A percentile compares a stretch with the other conserved stretches of the same genome.
Conservation (phyloP, 192 early-diverging fungal genomes). For the Podila clonocystis region DNA sequence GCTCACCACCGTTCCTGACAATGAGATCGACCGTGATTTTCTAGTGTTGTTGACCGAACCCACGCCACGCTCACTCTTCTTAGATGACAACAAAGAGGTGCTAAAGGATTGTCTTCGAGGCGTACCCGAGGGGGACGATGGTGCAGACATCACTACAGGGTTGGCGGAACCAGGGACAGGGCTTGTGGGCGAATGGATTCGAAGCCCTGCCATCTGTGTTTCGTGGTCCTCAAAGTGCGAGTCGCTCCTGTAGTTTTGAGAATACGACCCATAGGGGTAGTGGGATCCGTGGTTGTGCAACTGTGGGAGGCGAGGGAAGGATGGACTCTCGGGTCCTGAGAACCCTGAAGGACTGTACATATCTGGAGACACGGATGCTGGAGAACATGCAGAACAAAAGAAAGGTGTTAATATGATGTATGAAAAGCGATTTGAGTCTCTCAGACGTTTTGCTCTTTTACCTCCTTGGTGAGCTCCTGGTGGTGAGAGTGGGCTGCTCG, state of each 20-base stretch:
- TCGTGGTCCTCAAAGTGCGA: constrained; percentile 1
- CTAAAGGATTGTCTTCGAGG: constrained; percentile 2
- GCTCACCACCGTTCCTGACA: neutral
- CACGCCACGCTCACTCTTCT: constrained; percentile 1
- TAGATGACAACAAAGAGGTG: neutral
- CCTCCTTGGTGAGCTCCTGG: constrained; percentile 16
- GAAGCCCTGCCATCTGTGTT: neutral
- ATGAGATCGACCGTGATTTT: neutral
- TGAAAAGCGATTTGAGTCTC: constrained; percentile 3
- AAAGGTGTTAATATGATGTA: neutral
- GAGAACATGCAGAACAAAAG: neutral
- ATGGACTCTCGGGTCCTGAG: constrained; percentile 15
- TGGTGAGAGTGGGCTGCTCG: constrained; percentile 38
- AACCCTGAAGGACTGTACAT: constrained; percentile 46
- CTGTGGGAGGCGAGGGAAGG: constrained; percentile 17
- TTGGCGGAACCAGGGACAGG: constrained; percentile 1
- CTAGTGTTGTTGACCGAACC: neutral
- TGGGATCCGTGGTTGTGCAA: constrained; percentile 5
- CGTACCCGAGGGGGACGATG: neutral
- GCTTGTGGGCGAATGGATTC: neutral
- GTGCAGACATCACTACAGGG: neutral
- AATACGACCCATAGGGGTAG: neutral
- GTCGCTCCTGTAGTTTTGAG: neutral
- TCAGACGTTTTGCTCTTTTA: neutral
- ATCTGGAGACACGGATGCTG: constrained; percentile 40